Evolutionary conservation across 23 red algal species (phyloP), one percentile per base, ranked within the genome.

Genomic region (Cyanidium caldarium): DNA sequence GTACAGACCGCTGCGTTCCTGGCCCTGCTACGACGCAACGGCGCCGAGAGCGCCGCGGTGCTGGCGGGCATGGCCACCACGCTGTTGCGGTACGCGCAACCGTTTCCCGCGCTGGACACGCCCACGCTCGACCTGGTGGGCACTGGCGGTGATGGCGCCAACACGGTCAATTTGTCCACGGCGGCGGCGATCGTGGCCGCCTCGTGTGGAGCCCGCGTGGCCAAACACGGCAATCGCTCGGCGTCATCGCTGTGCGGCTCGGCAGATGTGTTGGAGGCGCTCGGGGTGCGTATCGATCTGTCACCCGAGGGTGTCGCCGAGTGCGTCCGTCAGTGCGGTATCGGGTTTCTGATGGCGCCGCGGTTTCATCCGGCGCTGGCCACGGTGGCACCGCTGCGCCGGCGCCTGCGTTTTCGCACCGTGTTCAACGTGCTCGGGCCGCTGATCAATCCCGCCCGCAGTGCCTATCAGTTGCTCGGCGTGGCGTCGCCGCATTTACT

Each of bases 281-380:
- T 88, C 1, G 86, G 85, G 37, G 58, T 98, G 3, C 51, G 70
- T 1, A 41, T 98, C 0, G 38, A 70, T 2, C 44, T 86, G 2
- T 67, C 58, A 0, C 74, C 92, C 0, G 71, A 73, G 12, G 70
- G 77, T 3, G 80, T 98, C 34, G 75, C 67, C 7, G 20, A 76
- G 45, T 98, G 92, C 70, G 68, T 98, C 25, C 36, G 73, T 0
- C 21, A 88, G 35, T 68, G 40, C 26, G 92, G 92, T 41, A 98
- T 98, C 35, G 84, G 84, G 7, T 98, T 98, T 69, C 82, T 98
- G 70, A 87, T 82, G 46, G 92, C 92, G 34, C 92, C 79, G 2
- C 31, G 21, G 23, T 79, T 77, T 70, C 92, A 98, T 43, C 92
- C 92, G 2, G 72, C 74, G 40, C 69, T 98, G 92, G 74, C 46